Conservation (phyloP, 2,329 filamentous ascomycete species). For the Fusarium decemcellulare region DNA sequence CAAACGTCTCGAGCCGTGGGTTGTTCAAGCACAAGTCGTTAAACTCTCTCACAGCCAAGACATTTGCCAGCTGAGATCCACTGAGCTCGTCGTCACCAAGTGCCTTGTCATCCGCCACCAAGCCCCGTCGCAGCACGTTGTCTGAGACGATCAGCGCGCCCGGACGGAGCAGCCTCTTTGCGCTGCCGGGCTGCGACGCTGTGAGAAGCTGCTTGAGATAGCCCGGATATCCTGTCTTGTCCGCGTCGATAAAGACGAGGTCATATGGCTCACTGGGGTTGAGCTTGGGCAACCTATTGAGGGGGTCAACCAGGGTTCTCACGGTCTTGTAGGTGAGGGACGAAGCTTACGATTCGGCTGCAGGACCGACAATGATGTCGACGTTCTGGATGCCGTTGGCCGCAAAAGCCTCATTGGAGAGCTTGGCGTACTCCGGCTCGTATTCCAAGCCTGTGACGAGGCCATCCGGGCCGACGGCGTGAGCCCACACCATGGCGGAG, state of each 20-base stretch:
- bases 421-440: conserved; percentile 57
- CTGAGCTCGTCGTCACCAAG: conserved; percentile 34
- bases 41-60: conserved; percentile 52
- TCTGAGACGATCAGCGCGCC: conserved; percentile 68
- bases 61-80: conserved; percentile 31
- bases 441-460: conserved; percentile 63
- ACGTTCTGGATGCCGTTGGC: conserved; percentile 59
- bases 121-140: conserved; percentile 65
- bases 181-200: conserved; percentile 55
- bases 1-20: conserved; percentile 56
- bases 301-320: no score
- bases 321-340: no score
- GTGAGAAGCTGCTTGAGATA: conserved; percentile 63
- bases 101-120: conserved; percentile 59
- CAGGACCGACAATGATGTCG: conserved; percentile 63
- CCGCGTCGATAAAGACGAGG: conserved; percentile 68
- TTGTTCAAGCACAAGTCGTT: conserved; percentile 52
- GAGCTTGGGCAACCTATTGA: conserved; percentile 49
- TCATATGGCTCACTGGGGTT: conserved; percentile 59
- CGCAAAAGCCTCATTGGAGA: conserved; percentile 56
- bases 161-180: conserved; percentile 59
- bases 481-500: conserved; percentile 63
- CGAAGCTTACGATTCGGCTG: conserved; percentile 59
- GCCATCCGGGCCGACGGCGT: conserved; percentile 61
- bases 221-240: conserved; percentile 65